A percentile compares a stretch with the other conserved stretches of the same genome.
Evolutionary conservation across 306 rosid genomes (phyloP).

Genomic region (Lupinus albus): DNA sequence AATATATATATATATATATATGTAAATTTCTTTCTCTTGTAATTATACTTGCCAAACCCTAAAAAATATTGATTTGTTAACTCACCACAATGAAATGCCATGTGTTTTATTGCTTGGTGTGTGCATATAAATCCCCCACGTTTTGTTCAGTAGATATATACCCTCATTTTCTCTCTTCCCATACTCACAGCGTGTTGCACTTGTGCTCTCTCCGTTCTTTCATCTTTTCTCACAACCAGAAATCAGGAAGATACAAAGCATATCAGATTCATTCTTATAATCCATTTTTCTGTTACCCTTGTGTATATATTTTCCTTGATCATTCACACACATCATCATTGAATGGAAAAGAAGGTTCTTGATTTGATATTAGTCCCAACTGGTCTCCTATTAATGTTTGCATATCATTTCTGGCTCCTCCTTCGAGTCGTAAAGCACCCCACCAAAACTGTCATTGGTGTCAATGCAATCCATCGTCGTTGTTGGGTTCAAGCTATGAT

Average conservation of each 20-base stretch:
- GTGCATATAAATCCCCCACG: slow-evolving; percentile 4
- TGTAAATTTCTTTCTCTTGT: no score
- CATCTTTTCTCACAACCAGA: neutral
- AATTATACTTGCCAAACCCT: no score
- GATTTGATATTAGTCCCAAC: slow-evolving; percentile 63
- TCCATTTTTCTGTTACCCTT: neutral
- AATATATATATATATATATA: no score
- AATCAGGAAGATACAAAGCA: neutral
- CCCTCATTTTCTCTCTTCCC: slow-evolving; percentile 17
- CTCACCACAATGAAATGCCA: neutral
- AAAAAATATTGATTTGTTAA: neutral
- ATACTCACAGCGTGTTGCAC: slow-evolving; percentile 43
- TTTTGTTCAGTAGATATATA: slow-evolving; percentile 19
- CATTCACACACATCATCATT: neutral
- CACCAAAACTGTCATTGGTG: slow-evolving; percentile 71
- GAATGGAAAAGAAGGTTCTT: slow-evolving; percentile 58
- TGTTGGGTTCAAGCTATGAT: slow-evolving; percentile 89
- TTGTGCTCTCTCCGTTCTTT: slow-evolving; percentile 22
- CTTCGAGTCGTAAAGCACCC: slow-evolving; percentile 58
- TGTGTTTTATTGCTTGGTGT: neutral
- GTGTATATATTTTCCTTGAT: neutral
- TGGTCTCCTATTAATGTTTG: slow-evolving; percentile 61
- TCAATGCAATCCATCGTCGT: slow-evolving; percentile 84
- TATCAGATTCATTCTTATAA: slow-evolving; percentile 36
- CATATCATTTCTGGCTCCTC: slow-evolving; percentile 83